Base-by-base conservation (phyloP, 345 rosid species). In the Populus alba region DNA sequence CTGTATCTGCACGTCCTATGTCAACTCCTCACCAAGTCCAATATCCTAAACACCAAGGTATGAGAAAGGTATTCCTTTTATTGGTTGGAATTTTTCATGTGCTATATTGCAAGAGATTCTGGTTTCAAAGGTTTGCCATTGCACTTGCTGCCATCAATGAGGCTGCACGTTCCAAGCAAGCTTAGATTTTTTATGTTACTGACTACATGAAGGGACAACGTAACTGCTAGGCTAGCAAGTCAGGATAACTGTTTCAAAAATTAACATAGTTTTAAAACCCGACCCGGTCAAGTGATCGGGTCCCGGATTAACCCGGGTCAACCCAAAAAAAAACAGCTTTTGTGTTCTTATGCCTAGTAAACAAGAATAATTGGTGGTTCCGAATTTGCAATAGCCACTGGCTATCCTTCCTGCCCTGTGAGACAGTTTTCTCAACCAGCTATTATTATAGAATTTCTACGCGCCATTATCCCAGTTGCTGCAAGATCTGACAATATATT, bases 1-100 rank as follows among this genome's bases (percentile, higher is more conserved):
- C 86, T 22, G 79, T 83, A 76, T 78, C 93, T 66, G 78, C 85
- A 3, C 83, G 85, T 75, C 92, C 98, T 78, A 76, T 85, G 66
- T 76, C 87, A 65, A 65, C 87, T 33, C 77, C 85, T 0, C 89
- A 86, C 78, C 93, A 90, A 70, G 84, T 88, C 70, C 97, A 86
- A 29, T 83, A 79, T 73, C 78, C 85, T 27, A 83, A 79, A 71
- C 80, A 75, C 70, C 85, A 83, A 76, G 85, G 85, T 83, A 83
- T 37, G 27, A 38, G 25, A 53, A 47, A 18, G 12, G 33, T 27
- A 59, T 74, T 72, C 43, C 41, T 66, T 53, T 73, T 27, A 5
- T 6, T 47, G 39, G 16, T 49, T 2, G 16, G 4, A 8, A 49
- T 62, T 66, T 12, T 29, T 16, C n/a, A 33, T 22, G 3, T 41